Percentiles rank a stretch among this genome's conserved stretches.
These are phyloP conservation scores for Cladosporium oxysporum DNA, from an alignment of 2,329 filamentous ascomycete species.

Conservation along the genomic window DNA sequence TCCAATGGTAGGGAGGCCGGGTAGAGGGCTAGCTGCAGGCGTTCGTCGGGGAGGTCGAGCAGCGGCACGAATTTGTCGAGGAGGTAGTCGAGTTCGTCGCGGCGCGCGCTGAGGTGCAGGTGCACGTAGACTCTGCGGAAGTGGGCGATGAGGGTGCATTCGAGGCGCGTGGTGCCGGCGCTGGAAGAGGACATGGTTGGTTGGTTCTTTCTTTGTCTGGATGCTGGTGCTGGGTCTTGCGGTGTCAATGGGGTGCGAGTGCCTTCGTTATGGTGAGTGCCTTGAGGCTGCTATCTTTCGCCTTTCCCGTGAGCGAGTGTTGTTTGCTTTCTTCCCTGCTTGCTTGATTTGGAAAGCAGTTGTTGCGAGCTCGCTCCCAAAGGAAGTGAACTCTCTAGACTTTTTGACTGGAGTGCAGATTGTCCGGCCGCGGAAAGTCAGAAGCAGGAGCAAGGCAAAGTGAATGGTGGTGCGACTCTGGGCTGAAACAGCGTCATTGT, in stretches of 20 bases:
- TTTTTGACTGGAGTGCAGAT: not conserved
- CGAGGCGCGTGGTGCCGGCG: conserved; percentile 6
- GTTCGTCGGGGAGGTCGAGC: not conserved
- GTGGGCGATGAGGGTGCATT: not conserved
- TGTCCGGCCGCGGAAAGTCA: not conserved
- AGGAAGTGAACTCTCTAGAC: not conserved
- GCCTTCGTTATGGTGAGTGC: not conserved
- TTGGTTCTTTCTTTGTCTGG: not conserved
- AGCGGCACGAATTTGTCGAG: too few species aligned
- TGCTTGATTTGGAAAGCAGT: not conserved
- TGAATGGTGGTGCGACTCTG: not conserved
- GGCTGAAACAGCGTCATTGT: not conserved
- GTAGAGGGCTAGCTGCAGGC: not conserved
- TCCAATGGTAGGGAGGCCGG: not conserved
- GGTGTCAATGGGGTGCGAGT: not conserved
- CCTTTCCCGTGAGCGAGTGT: not conserved
- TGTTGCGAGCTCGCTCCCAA: not conserved
- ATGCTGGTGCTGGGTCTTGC: not conserved
- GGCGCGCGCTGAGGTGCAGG: not conserved
- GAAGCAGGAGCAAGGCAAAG: not conserved
- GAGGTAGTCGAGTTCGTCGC: not conserved
- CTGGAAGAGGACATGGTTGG: conserved; percentile 10
- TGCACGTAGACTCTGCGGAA: conserved; percentile 5
- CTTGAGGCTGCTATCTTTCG: not conserved
- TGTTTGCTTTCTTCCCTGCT: not conserved